Percentiles rank a stretch among this genome's conserved stretches.
Evolutionary conservation across 228 moss, liverwort and hornwort genomes (phyloP).

Genomic region (Sphagnum magellanicum): DNA sequence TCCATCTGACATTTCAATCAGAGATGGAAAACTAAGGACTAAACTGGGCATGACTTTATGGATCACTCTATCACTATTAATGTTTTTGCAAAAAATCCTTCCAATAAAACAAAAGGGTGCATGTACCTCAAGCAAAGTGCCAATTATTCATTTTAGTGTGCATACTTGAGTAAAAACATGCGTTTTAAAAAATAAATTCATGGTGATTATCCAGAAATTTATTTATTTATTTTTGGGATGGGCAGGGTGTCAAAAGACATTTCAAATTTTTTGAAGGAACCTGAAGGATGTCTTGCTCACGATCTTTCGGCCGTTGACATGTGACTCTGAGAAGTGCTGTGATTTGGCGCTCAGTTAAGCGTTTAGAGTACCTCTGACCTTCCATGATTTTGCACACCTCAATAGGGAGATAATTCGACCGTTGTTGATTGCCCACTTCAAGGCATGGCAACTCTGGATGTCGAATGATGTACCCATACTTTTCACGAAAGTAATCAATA

Average conservation of each 20-base stretch:
- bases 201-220: too few species aligned
- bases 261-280: conserved; percentile 1
- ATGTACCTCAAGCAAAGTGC: too few species aligned
- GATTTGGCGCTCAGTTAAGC: conserved; percentile 88
- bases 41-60: too few species aligned
- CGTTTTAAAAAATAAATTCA: too few species aligned
- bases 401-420: conserved; percentile 93
- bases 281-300: conserved; percentile 59
- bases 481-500: conserved; percentile 88
- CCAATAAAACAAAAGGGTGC: not conserved
- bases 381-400: conserved; percentile 96
- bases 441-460: conserved; percentile 73
- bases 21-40: too few species aligned
- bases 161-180: too few species aligned
- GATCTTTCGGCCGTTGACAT: conserved; percentile 79
- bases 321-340: conserved; percentile 85
- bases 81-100: not conserved
- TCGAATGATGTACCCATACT: conserved; percentile 74
- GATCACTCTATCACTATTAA: too few species aligned
- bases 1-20: too few species aligned
- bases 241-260: too few species aligned
- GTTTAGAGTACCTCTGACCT: conserved; percentile 81
- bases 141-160: too few species aligned
- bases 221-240: too few species aligned
- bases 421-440: conserved; percentile 83